Percentiles rank a stretch among this genome's conserved stretches.
Evolutionary conservation across 352 stramenopile species (phyloP).

Genomic region (Phytophthora aleatoria): DNA sequence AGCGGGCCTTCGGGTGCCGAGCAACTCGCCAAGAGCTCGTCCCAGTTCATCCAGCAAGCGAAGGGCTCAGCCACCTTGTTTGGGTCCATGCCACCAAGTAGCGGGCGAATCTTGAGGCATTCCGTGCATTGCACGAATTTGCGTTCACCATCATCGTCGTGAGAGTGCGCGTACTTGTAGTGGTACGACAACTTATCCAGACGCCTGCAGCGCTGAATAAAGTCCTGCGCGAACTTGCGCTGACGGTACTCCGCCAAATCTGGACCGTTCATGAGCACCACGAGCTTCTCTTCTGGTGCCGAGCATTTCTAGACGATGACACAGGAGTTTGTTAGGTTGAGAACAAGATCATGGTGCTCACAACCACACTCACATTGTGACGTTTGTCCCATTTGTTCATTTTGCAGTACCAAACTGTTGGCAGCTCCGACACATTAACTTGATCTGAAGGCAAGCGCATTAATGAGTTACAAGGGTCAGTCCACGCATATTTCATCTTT

Average conservation of each 20-base stretch:
- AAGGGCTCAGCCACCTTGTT: conserved; percentile 75
- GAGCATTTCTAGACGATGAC: conserved; percentile 66
- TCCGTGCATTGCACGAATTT: conserved; percentile 73
- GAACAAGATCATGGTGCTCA: background rate
- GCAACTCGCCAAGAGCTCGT: conserved; percentile 79
- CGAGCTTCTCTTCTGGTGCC: conserved; percentile 66
- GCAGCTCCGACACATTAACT: conserved; percentile 77
- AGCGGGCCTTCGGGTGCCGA: conserved; percentile 66
- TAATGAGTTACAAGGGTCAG: background rate
- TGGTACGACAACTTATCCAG: conserved; percentile 72
- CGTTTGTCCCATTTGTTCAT: conserved; percentile 87
- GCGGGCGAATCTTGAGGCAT: conserved; percentile 72
- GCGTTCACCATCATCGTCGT: conserved; percentile 70
- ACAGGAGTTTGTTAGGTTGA: conserved; percentile 2
- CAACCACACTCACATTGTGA: conserved; percentile 58
- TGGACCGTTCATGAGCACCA: conserved; percentile 66
- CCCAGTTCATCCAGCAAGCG: conserved; percentile 88
- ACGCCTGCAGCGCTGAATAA: conserved; percentile 71
- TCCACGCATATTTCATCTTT: background rate
- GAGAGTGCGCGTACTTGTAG: conserved; percentile 66
- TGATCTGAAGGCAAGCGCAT: conserved; percentile 49
- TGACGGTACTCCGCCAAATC: conserved; percentile 69
- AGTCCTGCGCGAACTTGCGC: conserved; percentile 69
- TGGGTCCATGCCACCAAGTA: conserved; percentile 79
- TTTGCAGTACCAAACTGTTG: conserved; percentile 84